phyloP scores from a whole-genome alignment of 179 eudicot genomes.

The Beta lomatogona region DNA sequence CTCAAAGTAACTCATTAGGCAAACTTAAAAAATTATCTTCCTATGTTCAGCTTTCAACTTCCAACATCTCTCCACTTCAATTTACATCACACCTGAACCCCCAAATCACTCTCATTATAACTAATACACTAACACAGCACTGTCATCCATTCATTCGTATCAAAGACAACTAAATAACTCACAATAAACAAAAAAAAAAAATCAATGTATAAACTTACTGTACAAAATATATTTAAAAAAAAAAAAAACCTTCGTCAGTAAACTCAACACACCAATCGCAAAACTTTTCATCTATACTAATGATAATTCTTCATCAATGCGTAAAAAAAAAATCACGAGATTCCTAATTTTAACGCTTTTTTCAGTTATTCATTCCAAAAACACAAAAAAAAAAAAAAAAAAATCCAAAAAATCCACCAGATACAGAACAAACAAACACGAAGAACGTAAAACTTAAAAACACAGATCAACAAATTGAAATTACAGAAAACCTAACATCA shows the following conservation, averaged over 20 bases:
- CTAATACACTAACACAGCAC: neutral
- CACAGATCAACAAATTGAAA: neutral
- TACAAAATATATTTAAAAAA: neutral
- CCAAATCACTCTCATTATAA: neutral
- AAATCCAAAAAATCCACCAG: neutral
- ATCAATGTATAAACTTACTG: neutral
- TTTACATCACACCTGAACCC: neutral
- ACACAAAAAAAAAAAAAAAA: neutral
- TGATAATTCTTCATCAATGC: slow-evolving; percentile 16
- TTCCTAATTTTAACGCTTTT: neutral
- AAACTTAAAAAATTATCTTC: neutral
- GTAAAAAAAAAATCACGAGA: slow-evolving; percentile 2
- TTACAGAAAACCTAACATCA: neutral
- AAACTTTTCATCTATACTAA: neutral
- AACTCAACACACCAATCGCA: neutral
- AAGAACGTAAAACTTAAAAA: neutral
- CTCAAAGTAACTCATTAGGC: neutral
- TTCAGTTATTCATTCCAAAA: neutral
- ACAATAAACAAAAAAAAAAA: neutral
- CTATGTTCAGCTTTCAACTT: neutral
- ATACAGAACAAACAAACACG: slow-evolving; percentile 1
- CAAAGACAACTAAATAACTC: neutral
- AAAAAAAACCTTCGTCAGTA: neutral
- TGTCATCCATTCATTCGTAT: neutral
- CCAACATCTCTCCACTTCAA: neutral